phyloP scores from a whole-genome alignment of 2,329 filamentous ascomycete species.

The Teratosphaeria zuluensis region DNA sequence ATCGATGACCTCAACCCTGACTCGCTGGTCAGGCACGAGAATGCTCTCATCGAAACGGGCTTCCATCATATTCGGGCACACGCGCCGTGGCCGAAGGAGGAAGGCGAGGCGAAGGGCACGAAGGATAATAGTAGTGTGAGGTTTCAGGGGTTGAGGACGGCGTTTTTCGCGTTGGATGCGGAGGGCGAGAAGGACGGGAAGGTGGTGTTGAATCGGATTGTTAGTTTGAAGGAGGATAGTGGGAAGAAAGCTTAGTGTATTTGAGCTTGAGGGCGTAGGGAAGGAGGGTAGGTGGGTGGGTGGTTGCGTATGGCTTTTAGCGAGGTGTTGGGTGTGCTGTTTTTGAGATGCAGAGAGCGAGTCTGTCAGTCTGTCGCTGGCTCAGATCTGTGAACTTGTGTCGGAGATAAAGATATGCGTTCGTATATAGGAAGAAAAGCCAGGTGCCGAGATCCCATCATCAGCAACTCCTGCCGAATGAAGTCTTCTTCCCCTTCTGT shows the following conservation, averaged over 20 bases:
- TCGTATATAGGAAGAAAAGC: too few species aligned
- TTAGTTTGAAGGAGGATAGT: slow-evolving; percentile 81
- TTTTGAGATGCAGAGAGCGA: too few species aligned
- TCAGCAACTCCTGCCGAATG: too few species aligned
- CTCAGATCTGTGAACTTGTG: too few species aligned
- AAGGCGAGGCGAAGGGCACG: slow-evolving; percentile 56
- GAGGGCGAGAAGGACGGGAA: slow-evolving; percentile 54
- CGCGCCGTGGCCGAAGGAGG: slow-evolving; percentile 74
- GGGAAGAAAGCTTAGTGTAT: slow-evolving; percentile 51
- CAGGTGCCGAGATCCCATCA: too few species aligned
- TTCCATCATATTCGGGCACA: slow-evolving; percentile 64
- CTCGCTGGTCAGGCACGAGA: slow-evolving; percentile 67
- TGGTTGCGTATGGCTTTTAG: too few species aligned
- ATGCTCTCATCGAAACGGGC: slow-evolving; percentile 74
- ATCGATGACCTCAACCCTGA: slow-evolving; percentile 75
- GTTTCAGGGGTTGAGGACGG: slow-evolving; percentile 86
- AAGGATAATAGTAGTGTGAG: slow-evolving; percentile 59
- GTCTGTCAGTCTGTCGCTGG: too few species aligned
- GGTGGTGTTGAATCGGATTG: slow-evolving; percentile 82
- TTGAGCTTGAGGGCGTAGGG: too few species aligned
- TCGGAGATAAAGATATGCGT: too few species aligned
- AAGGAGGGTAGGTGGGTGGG: too few species aligned
- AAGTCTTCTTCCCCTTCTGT: too few species aligned
- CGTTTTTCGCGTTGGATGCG: slow-evolving; percentile 76
- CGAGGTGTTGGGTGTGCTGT: too few species aligned